Evolutionary conservation across 2,329 filamentous ascomycete genomes (phyloP).

Genomic region (Chrysoporthe puriensis): DNA sequence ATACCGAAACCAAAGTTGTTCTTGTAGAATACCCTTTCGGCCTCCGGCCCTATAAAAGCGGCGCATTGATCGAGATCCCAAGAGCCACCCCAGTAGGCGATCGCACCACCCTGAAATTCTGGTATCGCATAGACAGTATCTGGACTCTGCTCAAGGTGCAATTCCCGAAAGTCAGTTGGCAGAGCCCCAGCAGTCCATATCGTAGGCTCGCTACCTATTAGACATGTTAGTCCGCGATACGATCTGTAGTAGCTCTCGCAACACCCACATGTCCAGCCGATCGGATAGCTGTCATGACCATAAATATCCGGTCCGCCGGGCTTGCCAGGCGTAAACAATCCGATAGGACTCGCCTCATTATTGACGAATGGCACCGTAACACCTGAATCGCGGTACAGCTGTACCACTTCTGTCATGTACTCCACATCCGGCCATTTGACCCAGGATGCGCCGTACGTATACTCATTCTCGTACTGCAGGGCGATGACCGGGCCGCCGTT

Average conservation of each 20-base stretch:
- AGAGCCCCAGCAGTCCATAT: constrained; percentile 62
- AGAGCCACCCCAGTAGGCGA: constrained; percentile 74
- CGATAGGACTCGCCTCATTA: constrained; percentile 68
- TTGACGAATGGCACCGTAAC: constrained; percentile 75
- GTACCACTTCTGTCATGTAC: constrained; percentile 72
- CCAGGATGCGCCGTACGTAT: constrained; percentile 55
- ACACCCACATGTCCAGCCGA: constrained; percentile 56
- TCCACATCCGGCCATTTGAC: constrained; percentile 64
- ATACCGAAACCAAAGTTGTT: constrained; percentile 69
- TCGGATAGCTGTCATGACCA: constrained; percentile 67
- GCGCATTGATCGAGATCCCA: constrained; percentile 68
- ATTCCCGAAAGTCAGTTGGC: constrained; percentile 57
- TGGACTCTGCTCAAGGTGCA: constrained; percentile 64
- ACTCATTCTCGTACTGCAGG: constrained; percentile 83
- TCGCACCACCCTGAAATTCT: constrained; percentile 67
- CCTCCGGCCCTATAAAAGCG: constrained; percentile 70
- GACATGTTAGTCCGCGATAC: not conserved
- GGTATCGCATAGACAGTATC: constrained; percentile 67
- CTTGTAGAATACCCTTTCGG: constrained; percentile 80
- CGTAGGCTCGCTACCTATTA: constrained; percentile 43
- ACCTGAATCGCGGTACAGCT: constrained; percentile 69
- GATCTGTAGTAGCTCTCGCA: constrained; percentile 38
- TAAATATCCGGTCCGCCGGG: constrained; percentile 65
- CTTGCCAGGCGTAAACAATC: constrained; percentile 67
- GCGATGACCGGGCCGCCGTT: constrained; percentile 81